Percentiles rank a stretch among this genome's conserved stretches.
Evolutionary conservation across 257 asterid species (phyloP).

Genomic region (Forsythia viridissima): DNA sequence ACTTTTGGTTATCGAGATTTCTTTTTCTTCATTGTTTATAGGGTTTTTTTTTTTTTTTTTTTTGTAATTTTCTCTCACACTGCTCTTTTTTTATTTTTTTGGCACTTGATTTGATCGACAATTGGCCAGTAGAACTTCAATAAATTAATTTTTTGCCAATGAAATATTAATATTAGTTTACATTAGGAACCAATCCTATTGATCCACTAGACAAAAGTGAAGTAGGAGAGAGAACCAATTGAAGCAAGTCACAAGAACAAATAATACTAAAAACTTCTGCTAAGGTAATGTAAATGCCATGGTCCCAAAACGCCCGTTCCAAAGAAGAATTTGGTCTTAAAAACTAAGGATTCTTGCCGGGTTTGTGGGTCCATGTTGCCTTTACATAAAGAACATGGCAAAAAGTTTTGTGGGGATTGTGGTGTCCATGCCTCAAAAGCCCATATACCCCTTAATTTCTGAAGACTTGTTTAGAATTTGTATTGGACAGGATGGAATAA

Average conservation of each 20-base stretch:
- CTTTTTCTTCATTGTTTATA: not conserved
- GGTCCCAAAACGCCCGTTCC: constrained; percentile 41
- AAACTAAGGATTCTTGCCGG: constrained; percentile 61
- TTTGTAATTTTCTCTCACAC: not conserved
- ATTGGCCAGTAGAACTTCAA: not conserved
- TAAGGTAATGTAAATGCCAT: constrained; percentile 2
- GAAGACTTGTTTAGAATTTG: not conserved
- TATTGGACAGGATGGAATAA: not conserved
- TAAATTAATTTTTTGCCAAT: not conserved
- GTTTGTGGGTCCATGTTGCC: constrained; percentile 56
- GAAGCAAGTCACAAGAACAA: not conserved
- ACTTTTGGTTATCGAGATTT: not conserved
- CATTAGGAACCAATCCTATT: not conserved
- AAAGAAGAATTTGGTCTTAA: constrained; percentile 45
- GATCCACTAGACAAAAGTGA: not conserved
- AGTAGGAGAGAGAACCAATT: not conserved
- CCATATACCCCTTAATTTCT: not conserved
- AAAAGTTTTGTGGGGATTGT: constrained; percentile 28
- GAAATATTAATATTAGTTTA: not conserved
- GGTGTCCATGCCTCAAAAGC: constrained; percentile 25
- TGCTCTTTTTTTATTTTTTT: not conserved
- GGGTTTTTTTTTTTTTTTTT: not conserved
- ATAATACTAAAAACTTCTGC: not conserved
- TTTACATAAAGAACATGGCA: constrained; percentile 36
- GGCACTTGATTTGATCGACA: not conserved